Conservation (phyloP, 202 grass and related monocot species). For the Dendrocalamus latiflorus region DNA sequence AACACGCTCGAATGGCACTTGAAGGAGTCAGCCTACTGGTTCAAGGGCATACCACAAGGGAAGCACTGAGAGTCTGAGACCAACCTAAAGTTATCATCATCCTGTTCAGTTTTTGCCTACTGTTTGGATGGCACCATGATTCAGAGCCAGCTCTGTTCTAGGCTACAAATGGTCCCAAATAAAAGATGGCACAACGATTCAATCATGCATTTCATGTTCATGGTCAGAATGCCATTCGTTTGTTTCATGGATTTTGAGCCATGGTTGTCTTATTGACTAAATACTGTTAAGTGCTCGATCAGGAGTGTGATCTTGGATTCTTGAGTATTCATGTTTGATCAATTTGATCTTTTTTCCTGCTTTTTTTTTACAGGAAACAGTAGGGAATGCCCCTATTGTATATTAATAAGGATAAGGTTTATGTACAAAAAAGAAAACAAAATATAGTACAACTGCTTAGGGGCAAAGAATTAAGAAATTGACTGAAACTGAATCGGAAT, state of each 20-base stretch:
- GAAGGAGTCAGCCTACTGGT: constrained; percentile 70
- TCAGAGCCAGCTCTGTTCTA: background rate
- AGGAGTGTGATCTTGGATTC: background rate
- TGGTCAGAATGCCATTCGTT: background rate
- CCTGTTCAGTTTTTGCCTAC: background rate
- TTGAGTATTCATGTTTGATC: background rate
- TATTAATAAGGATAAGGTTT: too few species aligned
- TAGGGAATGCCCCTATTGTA: too few species aligned
- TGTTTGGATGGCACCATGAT: background rate
- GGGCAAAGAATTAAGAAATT: too few species aligned
- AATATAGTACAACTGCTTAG: too few species aligned
- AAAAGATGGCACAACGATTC: background rate
- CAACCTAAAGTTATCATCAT: background rate
- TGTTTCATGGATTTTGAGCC: background rate
- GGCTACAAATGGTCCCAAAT: background rate
- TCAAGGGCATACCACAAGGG: constrained; percentile 51
- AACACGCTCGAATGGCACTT: constrained; percentile 44
- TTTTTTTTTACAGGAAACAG: too few species aligned
- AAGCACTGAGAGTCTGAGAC: background rate
- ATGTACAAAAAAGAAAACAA: too few species aligned
- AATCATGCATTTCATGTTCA: background rate
- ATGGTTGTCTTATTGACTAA: background rate
- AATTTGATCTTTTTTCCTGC: background rate
- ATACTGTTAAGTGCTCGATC: background rate
- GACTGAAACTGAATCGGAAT: too few species aligned